Base-by-base conservation (phyloP, 2,329 filamentous ascomycete species). In the Metarhizium sp. region DNA sequence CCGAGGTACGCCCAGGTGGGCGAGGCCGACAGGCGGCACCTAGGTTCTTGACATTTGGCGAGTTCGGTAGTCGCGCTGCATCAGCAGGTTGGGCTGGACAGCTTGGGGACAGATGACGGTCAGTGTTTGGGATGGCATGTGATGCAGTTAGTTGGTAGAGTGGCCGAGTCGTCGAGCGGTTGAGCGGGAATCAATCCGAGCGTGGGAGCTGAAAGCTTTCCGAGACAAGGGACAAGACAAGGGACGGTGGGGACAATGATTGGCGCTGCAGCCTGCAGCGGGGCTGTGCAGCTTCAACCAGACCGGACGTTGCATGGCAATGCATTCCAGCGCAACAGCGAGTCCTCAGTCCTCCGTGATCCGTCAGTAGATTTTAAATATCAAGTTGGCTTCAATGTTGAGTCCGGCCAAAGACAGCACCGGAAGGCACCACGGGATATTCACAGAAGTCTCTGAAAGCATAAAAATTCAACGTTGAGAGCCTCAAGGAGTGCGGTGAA, bases 11-110 rank as follows among this genome's bases (percentile, higher is more conserved):
- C 49, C 52, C 45, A 16, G 48, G 48, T 14, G 53, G 42, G 52
- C 52, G 56, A 58, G 42, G 45, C 51, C 52, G 29, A 53, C 45
- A 42, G 29, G 50, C 54, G 51, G 50, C 43, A 29, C 11, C 52
- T 38, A 55, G 34, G 45, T 14, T 20, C 7, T 42, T 47, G 42
- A 52, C 54, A 53, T 53, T 51, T 50, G 43, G 43, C 43, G 34
- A 40, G 45, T 50, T 38, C 47, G 47, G 50, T 29, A 48, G 46
- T 34, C 45, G 32, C 18, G 20, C 25, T 30, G 50, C 40, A 51
- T 49, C 32, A 6, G 4, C 30, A 13, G 29, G 32, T 18, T 34
- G 18, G 13, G 36, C 29, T 29, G 11, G 36, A 18, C 25, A 38
- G 14, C 7, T 13, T 43, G n/a, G 14, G n/a, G 18, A 40, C 20